These are phyloP conservation scores for Platismatia glauca DNA, from an alignment of 495 filamentous ascomycete species.

Conservation along the genomic window DNA sequence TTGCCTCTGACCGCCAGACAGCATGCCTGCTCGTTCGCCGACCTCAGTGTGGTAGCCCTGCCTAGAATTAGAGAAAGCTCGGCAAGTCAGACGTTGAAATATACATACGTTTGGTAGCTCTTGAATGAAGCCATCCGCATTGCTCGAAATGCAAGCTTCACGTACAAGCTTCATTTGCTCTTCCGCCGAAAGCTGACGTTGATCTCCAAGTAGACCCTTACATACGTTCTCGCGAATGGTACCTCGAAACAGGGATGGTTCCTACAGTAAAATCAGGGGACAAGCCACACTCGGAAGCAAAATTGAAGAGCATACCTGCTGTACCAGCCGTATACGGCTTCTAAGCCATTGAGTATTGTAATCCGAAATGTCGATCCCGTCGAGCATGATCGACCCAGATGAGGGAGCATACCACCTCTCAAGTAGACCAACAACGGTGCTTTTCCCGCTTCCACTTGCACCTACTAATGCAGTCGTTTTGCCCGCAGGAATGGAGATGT, in stretches of 20 bases:
- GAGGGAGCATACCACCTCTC: constrained; percentile 52
- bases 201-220: constrained; percentile 41
- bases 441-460: background rate
- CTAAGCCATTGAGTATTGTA: constrained; percentile 83
- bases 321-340: constrained; percentile 68
- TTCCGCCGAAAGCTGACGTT: constrained; percentile 26
- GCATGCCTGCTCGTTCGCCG: constrained; percentile 30
- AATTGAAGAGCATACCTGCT: constrained; percentile 49
- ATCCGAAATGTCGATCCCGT: constrained; percentile 67
- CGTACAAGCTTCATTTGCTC: constrained; percentile 24
- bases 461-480: background rate
- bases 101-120: constrained; percentile 34
- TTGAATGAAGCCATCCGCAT: constrained; percentile 31
- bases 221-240: constrained; percentile 63
- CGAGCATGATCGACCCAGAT: constrained; percentile 44
- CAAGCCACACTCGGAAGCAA: no score
- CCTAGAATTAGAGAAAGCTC: constrained; percentile 33
- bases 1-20: constrained; percentile 48
- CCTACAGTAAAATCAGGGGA: constrained; percentile 28
- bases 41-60: constrained; percentile 33
- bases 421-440: constrained; percentile 53
- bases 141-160: constrained; percentile 26
- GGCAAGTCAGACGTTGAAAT: no score
- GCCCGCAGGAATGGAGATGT: background rate
- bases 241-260: constrained; percentile 54